These are phyloP conservation scores for Elasticomyces elasticus DNA, from an alignment of 495 filamentous ascomycete genomes.

Conservation along the genomic window DNA sequence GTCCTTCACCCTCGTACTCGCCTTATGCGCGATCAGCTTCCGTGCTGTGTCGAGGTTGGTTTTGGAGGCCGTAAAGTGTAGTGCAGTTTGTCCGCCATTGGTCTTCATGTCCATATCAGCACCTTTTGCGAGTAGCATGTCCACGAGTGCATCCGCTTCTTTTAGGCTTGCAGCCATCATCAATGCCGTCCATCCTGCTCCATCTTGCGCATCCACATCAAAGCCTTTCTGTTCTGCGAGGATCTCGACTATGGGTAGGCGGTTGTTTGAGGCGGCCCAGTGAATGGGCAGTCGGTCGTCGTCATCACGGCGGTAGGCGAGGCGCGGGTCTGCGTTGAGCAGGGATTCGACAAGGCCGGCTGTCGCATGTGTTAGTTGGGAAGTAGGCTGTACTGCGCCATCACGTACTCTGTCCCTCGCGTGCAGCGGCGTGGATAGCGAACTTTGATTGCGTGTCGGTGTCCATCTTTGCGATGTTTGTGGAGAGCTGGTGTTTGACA, in stretches of 20 bases:
- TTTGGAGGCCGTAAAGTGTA: slow-evolving; percentile 90
- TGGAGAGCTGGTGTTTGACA: not conserved
- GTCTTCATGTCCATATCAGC: slow-evolving; percentile 79
- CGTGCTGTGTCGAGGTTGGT: slow-evolving; percentile 71
- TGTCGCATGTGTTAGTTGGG: slow-evolving; percentile 67
- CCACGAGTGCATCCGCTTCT: slow-evolving; percentile 57
- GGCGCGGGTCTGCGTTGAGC: slow-evolving; percentile 64
- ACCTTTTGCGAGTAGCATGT: slow-evolving; percentile 66
- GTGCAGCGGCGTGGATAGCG: slow-evolving; percentile 78
- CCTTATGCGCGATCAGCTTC: slow-evolving; percentile 62
- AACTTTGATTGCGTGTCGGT: slow-evolving; percentile 44
- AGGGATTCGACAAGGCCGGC: slow-evolving; percentile 18
- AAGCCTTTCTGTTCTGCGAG: slow-evolving; percentile 62
- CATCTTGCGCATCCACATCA: slow-evolving; percentile 86
- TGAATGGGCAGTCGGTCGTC: slow-evolving; percentile 90
- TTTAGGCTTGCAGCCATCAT: slow-evolving; percentile 84
- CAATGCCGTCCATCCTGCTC: slow-evolving; percentile 82
- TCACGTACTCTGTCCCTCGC: slow-evolving; percentile 71
- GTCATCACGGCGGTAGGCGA: slow-evolving; percentile 64
- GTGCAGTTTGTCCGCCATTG: slow-evolving; percentile 57
- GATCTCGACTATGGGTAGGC: slow-evolving; percentile 60
- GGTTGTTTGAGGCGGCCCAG: slow-evolving; percentile 86
- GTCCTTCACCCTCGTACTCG: slow-evolving; percentile 75
- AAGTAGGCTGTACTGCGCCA: slow-evolving; percentile 25
- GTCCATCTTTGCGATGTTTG: slow-evolving; percentile 8